Conservation (phyloP, 2,329 filamentous ascomycete genomes). For the Juglanconis oblonga region DNA sequence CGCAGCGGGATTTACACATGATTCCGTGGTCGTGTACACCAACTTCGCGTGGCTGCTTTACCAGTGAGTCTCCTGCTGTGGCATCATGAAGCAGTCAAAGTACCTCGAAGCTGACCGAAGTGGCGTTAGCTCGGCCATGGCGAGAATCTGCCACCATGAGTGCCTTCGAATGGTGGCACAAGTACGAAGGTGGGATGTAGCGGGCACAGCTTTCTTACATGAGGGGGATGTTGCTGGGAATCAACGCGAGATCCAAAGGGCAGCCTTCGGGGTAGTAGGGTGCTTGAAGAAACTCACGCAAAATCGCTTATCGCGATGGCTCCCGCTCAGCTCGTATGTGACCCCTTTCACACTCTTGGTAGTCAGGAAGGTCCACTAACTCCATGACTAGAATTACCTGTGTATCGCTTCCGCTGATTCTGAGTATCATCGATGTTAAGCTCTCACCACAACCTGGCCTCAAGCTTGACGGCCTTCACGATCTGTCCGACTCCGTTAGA, state of each 20-base stretch:
- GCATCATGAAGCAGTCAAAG: not conserved
- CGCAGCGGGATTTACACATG: conserved; percentile 32
- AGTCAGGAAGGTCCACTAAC: not conserved
- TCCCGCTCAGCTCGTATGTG: conserved; percentile 46
- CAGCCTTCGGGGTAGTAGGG: conserved; percentile 40
- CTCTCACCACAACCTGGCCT: conserved; percentile 32
- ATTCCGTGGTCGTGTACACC: conserved; percentile 43
- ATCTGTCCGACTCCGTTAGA: conserved; percentile 44
- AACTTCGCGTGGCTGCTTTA: conserved; percentile 52
- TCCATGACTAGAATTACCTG: conserved; percentile 28
- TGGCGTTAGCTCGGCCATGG: conserved; percentile 4
- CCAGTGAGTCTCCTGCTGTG: conserved; percentile 34
- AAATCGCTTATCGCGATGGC: conserved; percentile 40
- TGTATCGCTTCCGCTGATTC: conserved; percentile 34
- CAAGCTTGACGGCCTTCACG: conserved; percentile 42
- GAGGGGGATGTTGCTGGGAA: conserved; percentile 36
- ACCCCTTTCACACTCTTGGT: no score
- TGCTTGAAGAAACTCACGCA: conserved; percentile 46
- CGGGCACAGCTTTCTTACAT: conserved; percentile 24
- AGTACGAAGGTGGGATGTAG: not conserved
- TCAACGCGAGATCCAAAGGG: conserved; percentile 41
- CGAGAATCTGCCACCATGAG: conserved; percentile 41
- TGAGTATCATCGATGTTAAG: conserved; percentile 36
- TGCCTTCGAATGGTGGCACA: conserved; percentile 27
- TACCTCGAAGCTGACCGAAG: not conserved